Evolutionary conservation across 2,329 filamentous ascomycete genomes (phyloP).

Genomic region (Ustulina deusta): DNA sequence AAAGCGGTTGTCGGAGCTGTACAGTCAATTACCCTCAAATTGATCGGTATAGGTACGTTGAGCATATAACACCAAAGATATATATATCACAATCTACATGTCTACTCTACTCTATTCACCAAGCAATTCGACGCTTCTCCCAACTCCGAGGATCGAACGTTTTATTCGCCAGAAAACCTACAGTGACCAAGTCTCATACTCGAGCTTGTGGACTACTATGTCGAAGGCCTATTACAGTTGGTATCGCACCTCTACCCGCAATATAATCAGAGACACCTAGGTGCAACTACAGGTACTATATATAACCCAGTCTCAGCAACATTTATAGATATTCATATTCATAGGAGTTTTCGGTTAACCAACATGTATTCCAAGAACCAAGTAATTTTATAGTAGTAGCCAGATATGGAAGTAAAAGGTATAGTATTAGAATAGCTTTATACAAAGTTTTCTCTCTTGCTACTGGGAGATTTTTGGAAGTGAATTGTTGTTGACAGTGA

Average conservation of each 20-base stretch:
- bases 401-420: conserved; percentile 44
- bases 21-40: neutral
- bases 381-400: conserved; percentile 23
- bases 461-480: conserved; percentile 19
- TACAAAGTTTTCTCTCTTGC: conserved; percentile 43
- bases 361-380: neutral
- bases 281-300: neutral
- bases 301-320: neutral
- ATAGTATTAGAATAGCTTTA: conserved; percentile 50
- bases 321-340: neutral
- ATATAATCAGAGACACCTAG: neutral
- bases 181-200: neutral
- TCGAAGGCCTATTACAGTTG: neutral
- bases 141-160: neutral
- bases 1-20: neutral
- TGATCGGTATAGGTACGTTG: too few relatives aligned
- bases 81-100: neutral
- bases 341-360: neutral
- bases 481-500: conserved; percentile 29
- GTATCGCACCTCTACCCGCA: neutral
- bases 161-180: neutral
- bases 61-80: neutral
- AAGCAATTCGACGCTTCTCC: neutral
- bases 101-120: too few relatives aligned
- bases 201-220: neutral